phyloP scores from a whole-genome alignment of 2,329 filamentous ascomycete genomes.

The Scolecobasidium constrictum region DNA sequence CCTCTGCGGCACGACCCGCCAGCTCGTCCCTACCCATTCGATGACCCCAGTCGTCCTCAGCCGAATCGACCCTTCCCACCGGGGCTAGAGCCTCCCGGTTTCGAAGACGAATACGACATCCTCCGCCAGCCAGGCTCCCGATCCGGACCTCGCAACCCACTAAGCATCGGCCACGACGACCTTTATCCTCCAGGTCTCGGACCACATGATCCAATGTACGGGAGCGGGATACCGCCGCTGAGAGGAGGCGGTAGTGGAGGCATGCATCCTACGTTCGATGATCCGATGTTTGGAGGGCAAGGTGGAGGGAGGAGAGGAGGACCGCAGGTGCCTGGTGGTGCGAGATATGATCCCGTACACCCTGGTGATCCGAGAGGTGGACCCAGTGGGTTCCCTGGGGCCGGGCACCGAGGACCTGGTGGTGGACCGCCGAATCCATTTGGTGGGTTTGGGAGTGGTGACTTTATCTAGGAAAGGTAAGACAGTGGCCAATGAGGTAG shows the following conservation, averaged over 20 bases:
- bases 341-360: slow-evolving; percentile 81
- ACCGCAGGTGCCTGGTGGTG: slow-evolving; percentile 70
- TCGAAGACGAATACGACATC: slow-evolving; percentile 87
- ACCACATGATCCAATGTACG: slow-evolving; percentile 71
- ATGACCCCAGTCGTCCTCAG: slow-evolving; percentile 53
- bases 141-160: slow-evolving; percentile 39
- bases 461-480: slow-evolving; percentile 47
- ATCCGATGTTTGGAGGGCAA: slow-evolving; percentile 64
- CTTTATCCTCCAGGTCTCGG: slow-evolving; percentile 79
- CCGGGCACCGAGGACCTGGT: slow-evolving; percentile 30
- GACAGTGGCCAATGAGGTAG: no score
- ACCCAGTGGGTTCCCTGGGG: slow-evolving; percentile 18
- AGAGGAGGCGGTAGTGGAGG: slow-evolving; percentile 55
- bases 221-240: slow-evolving; percentile 42
- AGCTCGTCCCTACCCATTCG: slow-evolving; percentile 56
- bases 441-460: slow-evolving; percentile 48
- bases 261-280: slow-evolving; percentile 95
- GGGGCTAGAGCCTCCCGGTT: slow-evolving; percentile 77
- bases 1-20: slow-evolving; percentile 41
- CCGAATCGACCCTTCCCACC: slow-evolving; percentile 55
- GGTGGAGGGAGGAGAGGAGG: slow-evolving; percentile 40
- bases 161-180: slow-evolving; percentile 74
- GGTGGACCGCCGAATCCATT: slow-evolving; percentile 46
- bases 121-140: slow-evolving; percentile 28
- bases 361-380: slow-evolving; percentile 49